These are phyloP conservation scores for Plantago elongata DNA, from an alignment of 257 asterid genomes.

Conservation along the genomic window DNA sequence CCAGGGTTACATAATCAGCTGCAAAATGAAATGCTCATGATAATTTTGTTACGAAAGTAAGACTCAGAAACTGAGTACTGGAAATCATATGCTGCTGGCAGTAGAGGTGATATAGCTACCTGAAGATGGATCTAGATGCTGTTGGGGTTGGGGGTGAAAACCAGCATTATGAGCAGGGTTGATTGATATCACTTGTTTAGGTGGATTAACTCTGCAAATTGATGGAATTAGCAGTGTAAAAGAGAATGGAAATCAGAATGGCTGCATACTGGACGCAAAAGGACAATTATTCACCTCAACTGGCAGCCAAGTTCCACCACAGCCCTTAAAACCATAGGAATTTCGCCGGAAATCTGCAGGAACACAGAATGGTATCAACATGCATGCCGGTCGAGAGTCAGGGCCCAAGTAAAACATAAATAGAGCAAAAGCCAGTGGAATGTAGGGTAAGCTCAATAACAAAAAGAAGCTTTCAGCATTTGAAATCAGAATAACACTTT, in stretches of 20 bases:
- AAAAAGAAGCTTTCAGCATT: not conserved
- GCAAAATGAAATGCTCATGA: slow-evolving; percentile 49
- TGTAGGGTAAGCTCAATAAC: not conserved
- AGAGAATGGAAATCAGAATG: not conserved
- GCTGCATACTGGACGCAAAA: slow-evolving; percentile 13
- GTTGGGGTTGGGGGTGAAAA: slow-evolving; percentile 51
- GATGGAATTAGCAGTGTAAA: slow-evolving; percentile 9
- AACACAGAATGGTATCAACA: not conserved
- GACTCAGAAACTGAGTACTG: slow-evolving; percentile 20
- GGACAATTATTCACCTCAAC: slow-evolving; percentile 47
- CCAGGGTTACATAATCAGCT: slow-evolving; percentile 78
- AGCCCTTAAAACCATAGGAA: slow-evolving; percentile 82
- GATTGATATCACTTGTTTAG: slow-evolving; percentile 82
- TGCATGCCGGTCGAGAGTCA: too few relatives aligned
- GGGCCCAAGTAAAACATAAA: slow-evolving; percentile 2
- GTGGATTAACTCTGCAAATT: slow-evolving; percentile 73
- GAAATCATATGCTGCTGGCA: slow-evolving; percentile 18
- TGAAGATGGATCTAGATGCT: slow-evolving; percentile 60
- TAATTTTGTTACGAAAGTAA: slow-evolving; percentile 29
- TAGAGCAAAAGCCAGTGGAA: not conserved
- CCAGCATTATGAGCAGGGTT: slow-evolving; percentile 58
- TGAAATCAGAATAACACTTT: too few relatives aligned
- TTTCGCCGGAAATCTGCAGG: slow-evolving; percentile 79
- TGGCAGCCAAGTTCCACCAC: slow-evolving; percentile 89
- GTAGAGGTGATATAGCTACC: slow-evolving; percentile 42